Conservation (phyloP, 495 filamentous ascomycete species). For the Neurospora sp. region DNA sequence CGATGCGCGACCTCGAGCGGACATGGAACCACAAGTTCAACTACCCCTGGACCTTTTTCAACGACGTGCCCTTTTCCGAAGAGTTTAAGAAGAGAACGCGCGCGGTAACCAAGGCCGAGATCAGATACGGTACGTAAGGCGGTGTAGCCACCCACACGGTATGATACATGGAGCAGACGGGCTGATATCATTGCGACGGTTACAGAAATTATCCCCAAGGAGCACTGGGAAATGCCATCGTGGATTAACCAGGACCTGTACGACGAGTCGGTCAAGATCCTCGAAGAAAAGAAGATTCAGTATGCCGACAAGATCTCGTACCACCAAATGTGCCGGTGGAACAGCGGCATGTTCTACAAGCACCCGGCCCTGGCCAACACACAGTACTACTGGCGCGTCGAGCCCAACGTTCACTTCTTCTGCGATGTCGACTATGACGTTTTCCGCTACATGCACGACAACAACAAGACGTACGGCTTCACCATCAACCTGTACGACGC, state of each 20-base stretch:
- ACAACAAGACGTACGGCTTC: constrained; percentile 98
- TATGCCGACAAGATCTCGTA: constrained; percentile 84
- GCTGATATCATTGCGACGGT: constrained; percentile 8
- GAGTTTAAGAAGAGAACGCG: constrained; percentile 81
- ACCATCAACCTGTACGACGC: constrained; percentile 96
- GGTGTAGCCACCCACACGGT: not conserved
- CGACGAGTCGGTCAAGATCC: constrained; percentile 69
- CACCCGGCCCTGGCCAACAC: constrained; percentile 75
- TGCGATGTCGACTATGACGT: constrained; percentile 98
- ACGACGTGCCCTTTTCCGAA: constrained; percentile 81
- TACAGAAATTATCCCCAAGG: constrained; percentile 74
- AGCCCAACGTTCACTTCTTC: constrained; percentile 99
- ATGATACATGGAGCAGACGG: not conserved
- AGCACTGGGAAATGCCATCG: constrained; percentile 84
- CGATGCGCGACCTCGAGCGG: constrained; percentile 83
- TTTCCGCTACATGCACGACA: constrained; percentile 94
- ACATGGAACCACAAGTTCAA: constrained; percentile 99
- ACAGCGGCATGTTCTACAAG: constrained; percentile 94
- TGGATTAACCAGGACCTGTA: constrained; percentile 90
- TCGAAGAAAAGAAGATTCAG: constrained; percentile 78
- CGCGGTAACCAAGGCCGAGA: constrained; percentile 73
- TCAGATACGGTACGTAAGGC: constrained; percentile 58
- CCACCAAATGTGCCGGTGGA: constrained; percentile 99
- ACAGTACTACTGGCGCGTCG: constrained; percentile 98
- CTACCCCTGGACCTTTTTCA: constrained; percentile 99